Percentiles rank a stretch among this genome's conserved stretches.
These are phyloP conservation scores for Podila minutissima DNA, from an alignment of 192 early-diverging fungal species.

Conservation along the genomic window DNA sequence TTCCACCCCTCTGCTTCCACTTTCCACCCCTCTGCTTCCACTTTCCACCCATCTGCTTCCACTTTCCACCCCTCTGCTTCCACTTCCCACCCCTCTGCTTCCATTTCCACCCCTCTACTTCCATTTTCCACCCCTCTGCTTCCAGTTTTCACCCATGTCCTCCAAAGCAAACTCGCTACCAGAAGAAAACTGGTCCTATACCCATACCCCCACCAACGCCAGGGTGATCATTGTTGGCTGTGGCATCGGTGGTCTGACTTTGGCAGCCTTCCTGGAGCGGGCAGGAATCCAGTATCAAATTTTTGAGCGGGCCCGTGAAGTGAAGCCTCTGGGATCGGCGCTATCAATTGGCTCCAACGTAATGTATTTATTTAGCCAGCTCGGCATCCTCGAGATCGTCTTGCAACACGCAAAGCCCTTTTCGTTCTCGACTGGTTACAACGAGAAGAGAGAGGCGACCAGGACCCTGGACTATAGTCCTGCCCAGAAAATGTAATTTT, in stretches of 20 bases:
- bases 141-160: not conserved
- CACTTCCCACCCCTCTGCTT: not conserved
- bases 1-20: not conserved
- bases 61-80: not conserved
- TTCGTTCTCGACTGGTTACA: constrained; percentile 27
- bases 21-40: not conserved
- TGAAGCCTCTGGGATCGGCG: constrained; percentile 23
- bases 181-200: not conserved
- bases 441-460: constrained; percentile 24
- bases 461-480: constrained; percentile 33
- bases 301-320: constrained; percentile 22
- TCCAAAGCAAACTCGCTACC: not conserved
- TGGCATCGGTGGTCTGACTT: constrained; percentile 27
- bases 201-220: constrained; percentile 8
- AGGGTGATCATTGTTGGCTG: constrained; percentile 23
- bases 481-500: constrained; percentile 26
- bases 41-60: not conserved
- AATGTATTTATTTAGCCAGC: constrained; percentile 28
- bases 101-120: not conserved
- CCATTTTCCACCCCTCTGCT: not conserved
- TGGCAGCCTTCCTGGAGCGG: constrained; percentile 14
- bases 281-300: constrained; percentile 26
- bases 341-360: constrained; percentile 27
- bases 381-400: constrained; percentile 28
- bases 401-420: constrained; percentile 27